Evolutionary conservation across 2,329 filamentous ascomycete genomes (phyloP).

Genomic region (Clarireedia sp.): DNA sequence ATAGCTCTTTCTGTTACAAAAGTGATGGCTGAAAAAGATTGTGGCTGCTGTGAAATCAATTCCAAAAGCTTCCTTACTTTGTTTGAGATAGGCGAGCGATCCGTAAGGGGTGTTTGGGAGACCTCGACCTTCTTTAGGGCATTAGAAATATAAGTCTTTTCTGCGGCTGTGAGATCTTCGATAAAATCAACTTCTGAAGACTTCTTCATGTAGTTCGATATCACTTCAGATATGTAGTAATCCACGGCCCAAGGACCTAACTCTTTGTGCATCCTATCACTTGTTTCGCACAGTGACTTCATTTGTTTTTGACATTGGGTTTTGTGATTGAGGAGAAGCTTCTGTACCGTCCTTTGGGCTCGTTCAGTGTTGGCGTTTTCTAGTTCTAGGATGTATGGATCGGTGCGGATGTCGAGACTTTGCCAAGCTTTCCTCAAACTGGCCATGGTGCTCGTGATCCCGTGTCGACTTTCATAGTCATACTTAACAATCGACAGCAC

Average conservation of each 20-base stretch:
- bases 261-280: constrained; percentile 37
- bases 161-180: constrained; percentile 36
- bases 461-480: neutral
- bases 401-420: constrained; percentile 47
- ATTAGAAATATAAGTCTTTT: constrained; percentile 48
- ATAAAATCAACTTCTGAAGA: constrained; percentile 28
- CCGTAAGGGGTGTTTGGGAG: constrained; percentile 35
- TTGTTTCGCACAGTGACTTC: constrained; percentile 43
- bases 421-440: constrained; percentile 18
- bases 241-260: constrained; percentile 65
- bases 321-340: constrained; percentile 35
- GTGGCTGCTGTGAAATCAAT: constrained; percentile 37
- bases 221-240: constrained; percentile 46
- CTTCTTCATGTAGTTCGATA: constrained; percentile 41
- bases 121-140: constrained; percentile 35
- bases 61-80: constrained; percentile 51
- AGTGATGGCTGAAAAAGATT: constrained; percentile 47
- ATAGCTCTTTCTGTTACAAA: constrained; percentile 59
- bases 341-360: constrained; percentile 33
- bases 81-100: constrained; percentile 52
- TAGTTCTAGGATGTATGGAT: constrained; percentile 51
- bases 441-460: constrained; percentile 13
- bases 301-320: constrained; percentile 51
- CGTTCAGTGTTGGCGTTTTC: constrained; percentile 34
- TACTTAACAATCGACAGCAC: constrained; percentile 19